Conservation (phyloP, 2,329 filamentous ascomycete genomes). For the Plectosphaerella cucumerina region DNA sequence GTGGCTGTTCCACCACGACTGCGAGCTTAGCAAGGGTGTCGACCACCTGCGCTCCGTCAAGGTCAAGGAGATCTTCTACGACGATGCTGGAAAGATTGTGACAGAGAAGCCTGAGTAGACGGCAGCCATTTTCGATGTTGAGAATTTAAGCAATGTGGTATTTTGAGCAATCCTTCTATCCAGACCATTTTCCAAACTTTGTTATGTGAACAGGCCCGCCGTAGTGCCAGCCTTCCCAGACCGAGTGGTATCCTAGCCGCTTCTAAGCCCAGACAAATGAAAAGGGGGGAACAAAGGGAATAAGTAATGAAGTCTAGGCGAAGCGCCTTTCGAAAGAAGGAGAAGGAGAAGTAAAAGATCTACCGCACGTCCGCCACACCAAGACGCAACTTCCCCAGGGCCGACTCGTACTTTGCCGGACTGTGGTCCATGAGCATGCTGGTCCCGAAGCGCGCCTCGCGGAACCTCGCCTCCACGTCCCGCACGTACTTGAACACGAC, state of each 20-base stretch:
- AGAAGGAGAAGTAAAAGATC: no score
- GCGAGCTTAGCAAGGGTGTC: conserved; percentile 61
- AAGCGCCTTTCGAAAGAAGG: no score
- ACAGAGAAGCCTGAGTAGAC: conserved; percentile 29
- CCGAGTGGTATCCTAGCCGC: no score
- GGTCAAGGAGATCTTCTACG: conserved; percentile 70
- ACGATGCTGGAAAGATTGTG: conserved; percentile 58
- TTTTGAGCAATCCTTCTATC: no score
- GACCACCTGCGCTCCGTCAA: conserved; percentile 71
- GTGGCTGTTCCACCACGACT: conserved; percentile 76
- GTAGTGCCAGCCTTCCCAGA: no score
- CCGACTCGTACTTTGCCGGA: conserved; percentile 68
- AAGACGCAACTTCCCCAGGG: conserved; percentile 54
- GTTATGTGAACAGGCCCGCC: no score
- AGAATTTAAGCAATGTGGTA: no score
- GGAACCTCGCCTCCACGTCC: conserved; percentile 66
- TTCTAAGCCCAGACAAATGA: no score
- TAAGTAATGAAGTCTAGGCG: no score
- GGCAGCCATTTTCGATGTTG: neutral
- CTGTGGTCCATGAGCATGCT: conserved; percentile 75
- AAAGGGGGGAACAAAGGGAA: no score
- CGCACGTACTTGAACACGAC: conserved; percentile 67
- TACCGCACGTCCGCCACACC: conserved; percentile 35
- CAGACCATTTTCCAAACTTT: no score
- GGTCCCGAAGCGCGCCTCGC: conserved; percentile 66